Evolutionary conservation across 208 protist genomes (phyloP).

Genomic region (Acanthamoeba healyi): DNA sequence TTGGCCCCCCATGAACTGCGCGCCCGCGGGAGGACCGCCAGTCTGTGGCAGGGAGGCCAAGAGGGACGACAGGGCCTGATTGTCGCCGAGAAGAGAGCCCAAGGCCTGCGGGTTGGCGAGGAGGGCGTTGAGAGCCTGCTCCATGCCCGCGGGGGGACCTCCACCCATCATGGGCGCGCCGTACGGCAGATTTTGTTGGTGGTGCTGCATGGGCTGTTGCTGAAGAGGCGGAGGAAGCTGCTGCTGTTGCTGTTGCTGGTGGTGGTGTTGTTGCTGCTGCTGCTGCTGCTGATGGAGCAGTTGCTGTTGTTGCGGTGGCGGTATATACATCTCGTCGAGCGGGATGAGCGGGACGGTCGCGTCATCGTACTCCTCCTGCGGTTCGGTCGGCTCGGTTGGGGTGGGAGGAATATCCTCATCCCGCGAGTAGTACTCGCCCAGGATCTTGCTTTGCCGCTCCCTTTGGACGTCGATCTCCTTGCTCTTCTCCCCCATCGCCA

Average conservation of each 20-base stretch:
- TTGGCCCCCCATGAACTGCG: background rate
- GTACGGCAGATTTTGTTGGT: background rate
- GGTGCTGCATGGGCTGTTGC: background rate
- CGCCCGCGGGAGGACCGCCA: background rate
- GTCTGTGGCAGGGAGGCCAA: background rate
- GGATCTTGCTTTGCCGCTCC: slow-evolving; percentile 26
- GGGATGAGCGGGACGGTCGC: background rate
- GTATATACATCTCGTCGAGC: background rate
- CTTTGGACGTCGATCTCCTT: slow-evolving; percentile 32
- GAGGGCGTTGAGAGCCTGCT: slow-evolving; percentile 19
- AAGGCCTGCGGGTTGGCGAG: slow-evolving; percentile 1
- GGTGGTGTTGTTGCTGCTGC: background rate
- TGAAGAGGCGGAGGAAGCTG: background rate
- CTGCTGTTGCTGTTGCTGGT: background rate
- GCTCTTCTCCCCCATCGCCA: slow-evolving; percentile 29
- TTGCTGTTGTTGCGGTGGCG: background rate
- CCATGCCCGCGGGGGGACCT: background rate
- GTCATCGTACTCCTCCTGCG: slow-evolving; percentile 35
- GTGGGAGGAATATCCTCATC: slow-evolving; percentile 28
- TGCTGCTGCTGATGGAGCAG: background rate
- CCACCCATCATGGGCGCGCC: background rate
- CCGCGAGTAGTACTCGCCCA: background rate
- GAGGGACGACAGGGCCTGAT: background rate
- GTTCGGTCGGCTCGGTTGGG: background rate
- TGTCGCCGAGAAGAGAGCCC: slow-evolving; percentile 11